Conservation (phyloP, 179 eudicot genomes). For the Spergularia azorica region DNA sequence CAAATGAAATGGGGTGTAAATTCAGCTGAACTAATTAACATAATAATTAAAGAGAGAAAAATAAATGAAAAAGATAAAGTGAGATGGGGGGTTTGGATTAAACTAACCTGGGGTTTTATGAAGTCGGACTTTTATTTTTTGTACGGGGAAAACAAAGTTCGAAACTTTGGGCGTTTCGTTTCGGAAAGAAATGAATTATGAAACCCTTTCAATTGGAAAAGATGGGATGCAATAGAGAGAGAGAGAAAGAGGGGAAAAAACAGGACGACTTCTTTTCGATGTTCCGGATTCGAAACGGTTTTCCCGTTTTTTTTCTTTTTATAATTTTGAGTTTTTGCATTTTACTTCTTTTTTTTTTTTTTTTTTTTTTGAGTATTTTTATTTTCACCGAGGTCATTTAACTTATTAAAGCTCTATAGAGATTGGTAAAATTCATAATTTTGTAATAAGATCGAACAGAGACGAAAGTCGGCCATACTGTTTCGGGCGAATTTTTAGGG, state of each 20-base stretch:
- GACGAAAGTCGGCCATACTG: no score
- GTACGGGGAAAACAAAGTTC: neutral
- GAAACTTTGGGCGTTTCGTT: slow-evolving; percentile 35
- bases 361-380: no score
- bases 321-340: no score
- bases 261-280: slow-evolving; percentile 14
- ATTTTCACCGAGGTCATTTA: no score
- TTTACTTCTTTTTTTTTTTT: no score
- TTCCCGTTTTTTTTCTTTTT: slow-evolving; percentile 24
- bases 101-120: slow-evolving; percentile 12
- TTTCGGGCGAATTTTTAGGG: no score
- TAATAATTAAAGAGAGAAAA: neutral
- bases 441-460: no score
- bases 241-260: neutral
- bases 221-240: slow-evolving; percentile 7
- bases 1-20: neutral
- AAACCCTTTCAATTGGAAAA: slow-evolving; percentile 26
- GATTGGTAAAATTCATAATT: no score
- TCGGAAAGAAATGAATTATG: slow-evolving; percentile 11
- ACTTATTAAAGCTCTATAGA: no score
- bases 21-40: no score
- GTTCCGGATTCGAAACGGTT: slow-evolving; percentile 15
- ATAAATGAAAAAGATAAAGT: neutral
- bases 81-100: neutral
- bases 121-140: neutral